phyloP scores from a whole-genome alignment of 305 asterid species.

The Fraxinus nigra region DNA sequence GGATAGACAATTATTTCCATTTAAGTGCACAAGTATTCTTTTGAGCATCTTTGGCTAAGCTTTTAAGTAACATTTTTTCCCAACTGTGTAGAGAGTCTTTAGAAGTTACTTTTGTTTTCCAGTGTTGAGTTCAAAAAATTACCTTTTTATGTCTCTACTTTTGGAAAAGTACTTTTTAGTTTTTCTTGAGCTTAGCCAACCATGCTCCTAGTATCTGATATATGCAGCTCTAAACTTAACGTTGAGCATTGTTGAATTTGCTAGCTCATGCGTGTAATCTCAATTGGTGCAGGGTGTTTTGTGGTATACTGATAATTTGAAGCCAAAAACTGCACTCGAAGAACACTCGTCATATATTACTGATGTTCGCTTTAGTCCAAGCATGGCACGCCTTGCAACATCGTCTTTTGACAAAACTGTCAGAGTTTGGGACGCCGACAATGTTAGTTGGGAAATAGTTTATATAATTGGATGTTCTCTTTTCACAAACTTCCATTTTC shows the following conservation, averaged over 20 bases:
- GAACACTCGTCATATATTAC: slow-evolving; percentile 80
- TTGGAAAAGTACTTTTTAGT: not conserved
- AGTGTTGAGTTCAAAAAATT: not conserved
- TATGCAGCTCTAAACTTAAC: not conserved
- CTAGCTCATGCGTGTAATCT: not conserved
- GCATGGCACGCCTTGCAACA: slow-evolving; percentile 95
- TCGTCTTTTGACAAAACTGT: slow-evolving; percentile 94
- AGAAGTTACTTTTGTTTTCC: not conserved
- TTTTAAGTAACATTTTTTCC: not conserved
- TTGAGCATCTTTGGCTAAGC: not conserved
- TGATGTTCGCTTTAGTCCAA: slow-evolving; percentile 96
- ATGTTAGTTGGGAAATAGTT: slow-evolving; percentile 46
- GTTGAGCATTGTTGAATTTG: not conserved
- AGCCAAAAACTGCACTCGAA: slow-evolving; percentile 78
- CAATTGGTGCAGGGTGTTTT: slow-evolving; percentile 67
- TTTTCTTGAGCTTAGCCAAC: not conserved
- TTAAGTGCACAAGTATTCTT: not conserved
- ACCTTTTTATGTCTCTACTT: not conserved
- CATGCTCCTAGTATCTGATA: not conserved
- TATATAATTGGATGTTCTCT: not conserved
- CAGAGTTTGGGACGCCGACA: slow-evolving; percentile 95
- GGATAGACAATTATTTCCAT: slow-evolving; percentile 7
- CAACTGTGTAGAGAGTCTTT: not conserved
- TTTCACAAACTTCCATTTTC: not conserved
- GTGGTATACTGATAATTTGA: slow-evolving; percentile 78